phyloP scores from a whole-genome alignment of 2,329 filamentous ascomycete genomes.

The Canariomyces notabilis region DNA sequence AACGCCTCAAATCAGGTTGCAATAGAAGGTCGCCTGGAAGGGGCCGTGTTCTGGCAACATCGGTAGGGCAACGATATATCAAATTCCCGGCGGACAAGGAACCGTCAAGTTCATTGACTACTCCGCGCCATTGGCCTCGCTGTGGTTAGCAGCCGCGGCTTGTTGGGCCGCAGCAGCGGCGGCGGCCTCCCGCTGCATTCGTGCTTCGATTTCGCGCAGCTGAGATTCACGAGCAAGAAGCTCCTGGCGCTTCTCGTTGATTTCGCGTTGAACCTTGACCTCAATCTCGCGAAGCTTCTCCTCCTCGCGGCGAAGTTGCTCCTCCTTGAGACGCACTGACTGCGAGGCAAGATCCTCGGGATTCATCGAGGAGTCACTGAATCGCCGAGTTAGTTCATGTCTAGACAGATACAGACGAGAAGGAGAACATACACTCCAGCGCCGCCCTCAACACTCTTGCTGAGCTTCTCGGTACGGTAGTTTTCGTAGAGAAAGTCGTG shows the following conservation, averaged over 20 bases:
- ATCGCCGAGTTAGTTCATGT: conserved; percentile 29
- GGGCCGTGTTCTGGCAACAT: conserved; percentile 17
- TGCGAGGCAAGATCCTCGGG: conserved; percentile 95
- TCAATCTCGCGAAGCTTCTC: conserved; percentile 99
- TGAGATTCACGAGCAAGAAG: conserved; percentile 95
- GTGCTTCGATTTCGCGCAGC: conserved; percentile 95
- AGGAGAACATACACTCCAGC: conserved; percentile 68
- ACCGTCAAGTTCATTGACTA: background rate
- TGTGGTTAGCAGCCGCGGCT: conserved; percentile 24
- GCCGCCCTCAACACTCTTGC: conserved; percentile 96
- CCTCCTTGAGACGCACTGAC: conserved; percentile 98
- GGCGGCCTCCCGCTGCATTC: conserved; percentile 85
- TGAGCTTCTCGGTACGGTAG: conserved; percentile 99
- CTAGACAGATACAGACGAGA: background rate
- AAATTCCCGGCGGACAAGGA: conserved; percentile 17
- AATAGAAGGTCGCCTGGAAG: conserved; percentile 30
- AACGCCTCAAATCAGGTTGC: conserved; percentile 47
- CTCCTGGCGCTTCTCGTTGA: conserved; percentile 99
- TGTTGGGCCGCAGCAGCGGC: conserved; percentile 39
- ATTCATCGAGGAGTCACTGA: conserved; percentile 84
- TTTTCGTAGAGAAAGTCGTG: conserved; percentile 99
- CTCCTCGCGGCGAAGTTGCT: conserved; percentile 97
- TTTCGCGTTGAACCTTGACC: conserved; percentile 98
- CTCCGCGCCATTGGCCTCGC: conserved; percentile 53
- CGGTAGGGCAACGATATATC: conserved; percentile 22